Evolutionary conservation across 1,139 yeast species (phyloP), one percentile per base, ranked within the genome.

Genomic region (Blastobotrys serpentis): DNA sequence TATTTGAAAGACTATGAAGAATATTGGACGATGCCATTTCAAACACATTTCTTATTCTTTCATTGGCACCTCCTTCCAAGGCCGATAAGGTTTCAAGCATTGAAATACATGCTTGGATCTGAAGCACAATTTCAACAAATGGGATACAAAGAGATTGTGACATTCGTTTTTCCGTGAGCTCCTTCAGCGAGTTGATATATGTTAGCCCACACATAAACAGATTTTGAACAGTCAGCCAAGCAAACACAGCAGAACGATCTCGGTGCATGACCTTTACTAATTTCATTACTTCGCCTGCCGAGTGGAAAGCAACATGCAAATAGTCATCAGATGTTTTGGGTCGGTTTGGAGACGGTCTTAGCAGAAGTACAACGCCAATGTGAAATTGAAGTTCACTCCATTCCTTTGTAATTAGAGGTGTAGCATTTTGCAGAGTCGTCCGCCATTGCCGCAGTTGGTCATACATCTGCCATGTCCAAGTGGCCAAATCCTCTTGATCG

Each of bases 71-170:
- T 2, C 44, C 17, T 22, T 44, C 47, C 2, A 44, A 18, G 2
- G 47, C 47, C n/a, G 47, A 44, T 5, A 44, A 30, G 2, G 47
- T 44, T 33, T 44, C 47, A 8, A 44, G 44, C 47, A 44, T 44
- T 7, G 47, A 33, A 21, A 34, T 44, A 16, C 47, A 44, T 1
- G 47, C 47, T 29, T 44, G 47, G 13, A 44, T 44, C 16, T 44
- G 47, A 5, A 44, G 40, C 16, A 44, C 41, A 11, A 44, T 32
- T 11, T 44, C 47, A 6, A 44, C 47, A 14, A 44, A 26, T 21
- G 47, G 40, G 10, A 44, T 29, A 18, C 47, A 44, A 11, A 44
- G 40, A 23, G 26, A 44, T 2, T 43, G n/a, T 14, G 32, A 30
- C 21, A 34, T 19, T 10, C 22, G 29, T 26, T 16, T 39, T 16